Percentiles rank a stretch among this genome's conserved stretches.
These are phyloP conservation scores for Venustampulla echinocandica DNA, from an alignment of 495 filamentous ascomycete genomes.

Conservation along the genomic window DNA sequence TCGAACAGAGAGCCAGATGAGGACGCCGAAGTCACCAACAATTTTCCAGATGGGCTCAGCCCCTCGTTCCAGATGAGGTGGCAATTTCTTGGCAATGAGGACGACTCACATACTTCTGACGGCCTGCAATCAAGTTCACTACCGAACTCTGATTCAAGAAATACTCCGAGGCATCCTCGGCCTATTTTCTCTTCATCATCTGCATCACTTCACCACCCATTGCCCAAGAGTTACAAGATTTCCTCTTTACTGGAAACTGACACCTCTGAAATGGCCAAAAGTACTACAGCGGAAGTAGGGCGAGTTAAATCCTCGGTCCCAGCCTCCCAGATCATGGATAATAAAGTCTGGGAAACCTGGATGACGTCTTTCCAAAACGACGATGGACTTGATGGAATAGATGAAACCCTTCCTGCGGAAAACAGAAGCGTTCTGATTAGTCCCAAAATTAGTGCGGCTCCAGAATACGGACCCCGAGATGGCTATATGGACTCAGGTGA, in stretches of 20 bases:
- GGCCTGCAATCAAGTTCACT: not conserved
- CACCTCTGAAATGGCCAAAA: constrained; percentile 9
- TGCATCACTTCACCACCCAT: constrained; percentile 16
- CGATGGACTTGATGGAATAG: not conserved
- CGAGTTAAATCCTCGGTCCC: constrained; percentile 5
- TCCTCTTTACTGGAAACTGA: constrained; percentile 6
- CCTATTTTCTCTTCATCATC: constrained; percentile 12
- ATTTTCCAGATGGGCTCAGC: too few species aligned
- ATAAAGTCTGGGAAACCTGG: constrained; percentile 23
- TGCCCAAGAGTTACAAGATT: constrained; percentile 10
- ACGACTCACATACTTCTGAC: not conserved
- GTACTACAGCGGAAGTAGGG: constrained; percentile 17
- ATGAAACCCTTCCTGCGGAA: not conserved
- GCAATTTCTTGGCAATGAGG: not conserved
- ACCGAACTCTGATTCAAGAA: not conserved
- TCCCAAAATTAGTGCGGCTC: not conserved
- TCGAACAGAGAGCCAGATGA: not conserved
- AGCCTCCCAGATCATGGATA: constrained; percentile 15
- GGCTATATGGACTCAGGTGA: too few species aligned
- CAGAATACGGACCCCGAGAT: too few species aligned
- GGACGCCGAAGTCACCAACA: not conserved
- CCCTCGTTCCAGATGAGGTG: too few species aligned
- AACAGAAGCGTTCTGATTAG: not conserved
- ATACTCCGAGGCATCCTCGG: not conserved
- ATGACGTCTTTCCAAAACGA: not conserved